Base-by-base conservation (phyloP, 2,329 filamentous ascomycete species). In the Alternaria triticimaculans region DNA sequence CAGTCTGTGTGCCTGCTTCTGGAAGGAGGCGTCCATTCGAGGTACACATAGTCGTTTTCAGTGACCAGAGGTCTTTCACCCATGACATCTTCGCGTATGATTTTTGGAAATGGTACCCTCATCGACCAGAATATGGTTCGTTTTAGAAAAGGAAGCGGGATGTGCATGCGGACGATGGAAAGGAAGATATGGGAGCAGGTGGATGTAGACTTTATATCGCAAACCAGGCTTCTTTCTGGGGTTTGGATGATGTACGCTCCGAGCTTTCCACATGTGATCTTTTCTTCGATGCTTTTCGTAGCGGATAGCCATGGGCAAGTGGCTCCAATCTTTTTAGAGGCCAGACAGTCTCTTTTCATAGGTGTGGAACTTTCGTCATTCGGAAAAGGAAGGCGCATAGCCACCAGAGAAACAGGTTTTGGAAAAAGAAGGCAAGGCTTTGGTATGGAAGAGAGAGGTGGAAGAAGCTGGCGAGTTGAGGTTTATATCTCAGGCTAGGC, bases 81-180 rank as follows among this genome's bases (percentile, higher is more conserved):
- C 30, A n/a, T 33, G 4, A 3, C 12, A 33, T 33, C 0, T 33
- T 15, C 2, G 6, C 6, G 6, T 8, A 33, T 4, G 15, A 0
- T 1, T 2, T 33, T 33, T 33, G 30, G 3, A 33, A 15, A 33
- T 15, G 6, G 14, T 12, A 12, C 28, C 12, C 28, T 33, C 14
- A 15, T 25, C n/a, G n/a, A n/a, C n/a, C n/a, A n/a, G n/a, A n/a
- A n/a, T n/a, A n/a, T n/a, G n/a, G n/a, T n/a, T n/a, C 21, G 5
- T 33, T 15, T 37, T 15, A 2, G 4, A n/a, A 7, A 37, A 37
- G 30, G 3, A 37, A 37, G 30, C 30, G 4, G 6, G 6, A 0
- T n/a, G n/a, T n/a, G n/a, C n/a, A 5, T 33, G 11, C 2, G 14
- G 4, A 9, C 1, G 5, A 15, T 9, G n/a, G 14, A 3, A 7